phyloP scores from a whole-genome alignment of 768 basidiomycete species.

The Tylopilus plumbeoviolaceoides region DNA sequence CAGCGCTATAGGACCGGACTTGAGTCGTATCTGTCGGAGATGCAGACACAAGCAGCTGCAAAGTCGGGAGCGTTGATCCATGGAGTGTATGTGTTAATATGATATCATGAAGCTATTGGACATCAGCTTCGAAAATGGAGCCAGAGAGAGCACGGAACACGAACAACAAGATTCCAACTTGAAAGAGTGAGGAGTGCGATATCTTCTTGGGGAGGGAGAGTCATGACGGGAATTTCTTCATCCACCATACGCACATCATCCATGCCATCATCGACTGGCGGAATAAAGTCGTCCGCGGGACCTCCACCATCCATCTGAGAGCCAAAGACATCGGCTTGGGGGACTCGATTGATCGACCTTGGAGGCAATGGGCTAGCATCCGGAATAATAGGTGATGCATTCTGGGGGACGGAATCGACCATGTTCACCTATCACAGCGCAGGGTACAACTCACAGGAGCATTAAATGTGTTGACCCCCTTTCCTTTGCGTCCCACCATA shows the following conservation, averaged over 20 bases:
- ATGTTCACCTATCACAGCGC: neutral
- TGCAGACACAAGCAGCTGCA: constrained; percentile 49
- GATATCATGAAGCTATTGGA: constrained; percentile 51
- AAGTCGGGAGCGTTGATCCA: constrained; percentile 38
- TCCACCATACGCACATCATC: constrained; percentile 37
- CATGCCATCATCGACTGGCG: constrained; percentile 18
- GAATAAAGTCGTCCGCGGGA: constrained; percentile 9
- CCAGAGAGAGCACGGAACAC: constrained; percentile 9
- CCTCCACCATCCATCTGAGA: constrained; percentile 12
- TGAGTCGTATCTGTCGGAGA: constrained; percentile 24
- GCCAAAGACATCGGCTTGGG: constrained; percentile 21
- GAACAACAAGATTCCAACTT: constrained; percentile 57
- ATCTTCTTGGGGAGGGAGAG: constrained; percentile 25
- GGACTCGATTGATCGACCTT: constrained; percentile 2
- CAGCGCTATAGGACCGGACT: constrained; percentile 36
- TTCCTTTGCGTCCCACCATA: constrained; percentile 14
- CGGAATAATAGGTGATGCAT: constrained; percentile 17
- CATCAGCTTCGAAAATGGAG: constrained; percentile 1
- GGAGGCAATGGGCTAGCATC: constrained; percentile 22
- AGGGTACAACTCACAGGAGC: constrained; percentile 4
- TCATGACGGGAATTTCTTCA: constrained; percentile 13
- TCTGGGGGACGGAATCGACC: constrained; percentile 1
- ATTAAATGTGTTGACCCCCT: constrained; percentile 6
- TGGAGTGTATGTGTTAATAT: constrained; percentile 54
- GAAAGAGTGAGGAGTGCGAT: constrained; percentile 36